phyloP scores from a whole-genome alignment of 2,329 filamentous ascomycete species.

The Colletotrichum tropicicola region DNA sequence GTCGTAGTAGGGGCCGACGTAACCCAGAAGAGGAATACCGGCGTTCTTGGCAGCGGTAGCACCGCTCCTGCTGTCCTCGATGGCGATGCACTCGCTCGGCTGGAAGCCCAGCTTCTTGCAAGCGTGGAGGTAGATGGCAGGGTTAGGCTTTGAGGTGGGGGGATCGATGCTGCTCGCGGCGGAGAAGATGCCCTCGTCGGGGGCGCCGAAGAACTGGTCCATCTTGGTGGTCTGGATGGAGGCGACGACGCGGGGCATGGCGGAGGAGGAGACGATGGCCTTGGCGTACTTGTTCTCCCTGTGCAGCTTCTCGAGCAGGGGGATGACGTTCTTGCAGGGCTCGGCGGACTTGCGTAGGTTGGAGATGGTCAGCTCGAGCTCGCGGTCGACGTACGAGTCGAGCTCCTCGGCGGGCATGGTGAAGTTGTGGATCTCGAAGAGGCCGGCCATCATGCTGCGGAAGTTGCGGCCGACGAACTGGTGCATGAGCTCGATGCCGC shows the following conservation, averaged over 20 bases:
- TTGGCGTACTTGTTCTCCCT: slow-evolving; percentile 72
- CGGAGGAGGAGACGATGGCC: slow-evolving; percentile 83
- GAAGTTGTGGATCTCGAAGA: slow-evolving; percentile 81
- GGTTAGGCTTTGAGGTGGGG: slow-evolving; percentile 89
- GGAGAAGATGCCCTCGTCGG: slow-evolving; percentile 79
- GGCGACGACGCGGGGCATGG: slow-evolving; percentile 79
- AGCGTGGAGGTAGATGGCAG: slow-evolving; percentile 85
- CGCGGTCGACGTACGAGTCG: slow-evolving; percentile 76
- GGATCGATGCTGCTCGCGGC: slow-evolving; percentile 80
- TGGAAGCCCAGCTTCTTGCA: slow-evolving; percentile 77
- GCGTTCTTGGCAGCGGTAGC: slow-evolving; percentile 78
- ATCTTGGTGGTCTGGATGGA: slow-evolving; percentile 82
- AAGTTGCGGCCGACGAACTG: slow-evolving; percentile 96
- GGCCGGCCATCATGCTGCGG: slow-evolving; percentile 84
- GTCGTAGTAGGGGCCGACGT: slow-evolving; percentile 80
- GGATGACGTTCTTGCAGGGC: slow-evolving; percentile 75
- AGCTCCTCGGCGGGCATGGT: slow-evolving; percentile 73
- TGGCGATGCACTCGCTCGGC: slow-evolving; percentile 76
- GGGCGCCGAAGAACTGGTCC: slow-evolving; percentile 78
- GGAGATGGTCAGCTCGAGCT: slow-evolving; percentile 84
- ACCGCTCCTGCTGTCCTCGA: slow-evolving; percentile 90
- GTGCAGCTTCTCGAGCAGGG: slow-evolving; percentile 71
- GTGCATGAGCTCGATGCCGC: slow-evolving; percentile 78
- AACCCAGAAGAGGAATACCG: slow-evolving; percentile 84
- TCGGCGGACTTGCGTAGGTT: slow-evolving; percentile 75